phyloP scores from a whole-genome alignment of 1,284 basidiomycete species.

The Rhodotorula mucilaginosa region DNA sequence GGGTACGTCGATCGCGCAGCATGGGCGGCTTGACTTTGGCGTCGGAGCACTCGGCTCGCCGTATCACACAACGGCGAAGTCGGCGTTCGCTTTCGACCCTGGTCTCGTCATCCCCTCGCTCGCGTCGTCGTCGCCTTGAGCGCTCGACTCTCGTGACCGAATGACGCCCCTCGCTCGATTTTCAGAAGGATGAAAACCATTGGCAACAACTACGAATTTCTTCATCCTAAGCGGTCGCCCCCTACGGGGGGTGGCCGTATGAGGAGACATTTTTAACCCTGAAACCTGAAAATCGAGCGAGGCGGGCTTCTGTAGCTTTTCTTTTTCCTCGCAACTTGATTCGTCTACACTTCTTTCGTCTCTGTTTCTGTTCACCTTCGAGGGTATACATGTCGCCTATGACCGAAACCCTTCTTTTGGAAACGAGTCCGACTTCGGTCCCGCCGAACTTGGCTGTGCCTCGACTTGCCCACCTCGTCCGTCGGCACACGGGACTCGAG shows the following conservation, averaged over 20 bases:
- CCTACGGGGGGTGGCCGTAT: constrained; percentile 1
- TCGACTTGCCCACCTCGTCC: neutral
- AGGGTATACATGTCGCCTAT: no score
- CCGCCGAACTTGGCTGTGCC: neutral
- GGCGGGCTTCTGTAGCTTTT: neutral
- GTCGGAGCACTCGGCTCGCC: neutral
- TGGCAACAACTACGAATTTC: constrained; percentile 34
- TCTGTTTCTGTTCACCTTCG: no score
- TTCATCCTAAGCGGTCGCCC: constrained; percentile 25
- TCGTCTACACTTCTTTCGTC: no score
- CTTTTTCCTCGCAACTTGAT: neutral
- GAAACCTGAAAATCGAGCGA: constrained; percentile 6
- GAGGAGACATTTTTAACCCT: constrained; percentile 36
- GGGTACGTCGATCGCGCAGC: neutral
- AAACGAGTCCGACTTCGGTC: no score
- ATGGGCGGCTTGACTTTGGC: neutral
- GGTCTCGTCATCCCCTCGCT: neutral
- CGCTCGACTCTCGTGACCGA: neutral
- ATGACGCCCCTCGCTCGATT: neutral
- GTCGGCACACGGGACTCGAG: neutral
- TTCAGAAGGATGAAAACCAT: constrained; percentile 16
- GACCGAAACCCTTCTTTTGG: no score
- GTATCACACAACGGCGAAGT: constrained; percentile 6
- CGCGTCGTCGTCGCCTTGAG: neutral
- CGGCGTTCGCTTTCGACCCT: neutral